Base-by-base conservation (phyloP, 169 alveolate species). In the Plasmodium billcollinsi region DNA sequence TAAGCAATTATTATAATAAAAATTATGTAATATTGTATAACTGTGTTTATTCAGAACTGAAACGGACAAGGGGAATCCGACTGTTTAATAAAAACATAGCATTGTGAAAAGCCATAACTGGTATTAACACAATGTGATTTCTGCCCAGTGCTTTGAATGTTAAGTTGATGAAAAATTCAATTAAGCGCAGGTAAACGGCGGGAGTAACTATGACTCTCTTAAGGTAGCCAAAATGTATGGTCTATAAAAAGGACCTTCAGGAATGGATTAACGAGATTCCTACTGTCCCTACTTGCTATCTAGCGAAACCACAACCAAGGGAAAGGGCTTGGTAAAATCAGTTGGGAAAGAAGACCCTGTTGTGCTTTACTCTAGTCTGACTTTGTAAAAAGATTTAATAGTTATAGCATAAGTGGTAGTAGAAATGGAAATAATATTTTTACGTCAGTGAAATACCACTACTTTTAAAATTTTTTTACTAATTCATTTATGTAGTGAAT, bases 331-430 rank as follows among this genome's bases (percentile, higher is more conserved):
- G 98, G 97, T 94, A 86, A 91, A 95, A 95, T 96, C 97, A 95
- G 97, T 97, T 97, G 97, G 98, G 98, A 95, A 93, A 96, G 98
- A 96, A 95, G 98, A 95, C 97, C 98, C 97, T 97, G 97, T 96
- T 96, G 97, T 95, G 97, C 97, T 96, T 96, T 97, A 95, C 98
- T 96, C 98, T 96, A 97, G 98, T 94, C 97, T 94, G 98, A 93
- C 97, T 95, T 95, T 94, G 98, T 96, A 96, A 94, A 95, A 90
- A 91, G 97, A 93, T 97, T 88, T 96, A 94, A 88, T 96, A 78
- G 97, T 96, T 96, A 98, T 95, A 96, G 97, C 39, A 93, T 93
- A 96, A 90, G 97, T 95, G 98, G 98, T 96, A 96, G 97, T 47
- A 62, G 52, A 43, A 39, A 67, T 56, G 56, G 72, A 69, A 69